Evolutionary conservation across 306 rosid genomes (phyloP).

Genomic region (Lagenaria siceraria): DNA sequence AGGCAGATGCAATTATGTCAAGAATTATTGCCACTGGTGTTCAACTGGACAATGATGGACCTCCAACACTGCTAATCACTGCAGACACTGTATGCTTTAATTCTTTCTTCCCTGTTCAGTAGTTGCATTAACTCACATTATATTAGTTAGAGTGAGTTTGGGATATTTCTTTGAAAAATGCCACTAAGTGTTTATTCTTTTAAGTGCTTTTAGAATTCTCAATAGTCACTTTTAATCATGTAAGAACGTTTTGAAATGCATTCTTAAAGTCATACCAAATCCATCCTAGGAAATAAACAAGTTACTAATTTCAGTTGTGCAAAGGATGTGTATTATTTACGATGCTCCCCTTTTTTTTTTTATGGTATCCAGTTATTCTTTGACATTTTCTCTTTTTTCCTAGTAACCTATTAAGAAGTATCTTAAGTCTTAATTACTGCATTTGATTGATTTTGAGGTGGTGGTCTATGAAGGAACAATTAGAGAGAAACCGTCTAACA

Average conservation of each 20-base stretch:
- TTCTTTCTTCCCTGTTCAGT: slow-evolving; percentile 1
- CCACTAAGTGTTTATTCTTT: not conserved
- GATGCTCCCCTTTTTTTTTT: not conserved
- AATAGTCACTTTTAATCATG: not conserved
- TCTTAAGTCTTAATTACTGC: not conserved
- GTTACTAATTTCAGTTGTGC: not conserved
- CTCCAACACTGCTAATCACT: slow-evolving; percentile 52
- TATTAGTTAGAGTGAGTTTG: not conserved
- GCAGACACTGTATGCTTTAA: slow-evolving; percentile 68
- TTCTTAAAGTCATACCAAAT: not conserved
- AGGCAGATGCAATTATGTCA: slow-evolving; percentile 88
- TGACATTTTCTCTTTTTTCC: slow-evolving; percentile 1
- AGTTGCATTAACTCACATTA: not conserved
- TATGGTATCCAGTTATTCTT: not conserved
- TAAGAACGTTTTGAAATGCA: not conserved
- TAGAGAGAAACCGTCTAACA: slow-evolving; percentile 75
- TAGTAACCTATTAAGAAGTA: slow-evolving; percentile 8
- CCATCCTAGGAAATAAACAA: not conserved
- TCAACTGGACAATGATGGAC: slow-evolving; percentile 33
- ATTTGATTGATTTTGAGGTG: slow-evolving; percentile 45
- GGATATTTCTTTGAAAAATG: not conserved
- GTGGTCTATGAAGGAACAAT: slow-evolving; percentile 69
- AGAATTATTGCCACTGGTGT: slow-evolving; percentile 24
- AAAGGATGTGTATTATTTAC: not conserved
- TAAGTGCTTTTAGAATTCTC: not conserved